A percentile compares a stretch with the other conserved stretches of the same genome.
Evolutionary conservation across 768 basidiomycete species (phyloP).

Genomic region (Symmetrospora coprosmae): DNA sequence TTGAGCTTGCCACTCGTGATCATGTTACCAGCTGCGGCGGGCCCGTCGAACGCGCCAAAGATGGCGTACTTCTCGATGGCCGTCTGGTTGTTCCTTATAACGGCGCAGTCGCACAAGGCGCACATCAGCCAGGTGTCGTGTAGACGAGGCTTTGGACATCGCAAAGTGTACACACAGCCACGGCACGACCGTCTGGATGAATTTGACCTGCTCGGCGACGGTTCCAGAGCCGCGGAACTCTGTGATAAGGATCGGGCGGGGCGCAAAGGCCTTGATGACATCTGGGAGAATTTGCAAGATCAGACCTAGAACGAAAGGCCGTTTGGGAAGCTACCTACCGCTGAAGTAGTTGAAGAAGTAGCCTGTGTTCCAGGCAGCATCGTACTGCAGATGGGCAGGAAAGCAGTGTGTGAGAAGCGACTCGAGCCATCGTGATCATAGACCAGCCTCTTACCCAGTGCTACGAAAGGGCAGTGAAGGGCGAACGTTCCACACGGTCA

Average conservation of each 20-base stretch:
- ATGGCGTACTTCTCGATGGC: constrained; percentile 26
- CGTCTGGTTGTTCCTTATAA: neutral
- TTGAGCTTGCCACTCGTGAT: constrained; percentile 12
- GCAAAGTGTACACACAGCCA: constrained; percentile 8
- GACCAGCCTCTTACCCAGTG: too few relatives aligned
- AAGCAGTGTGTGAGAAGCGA: too few relatives aligned
- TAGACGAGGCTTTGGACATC: too few relatives aligned
- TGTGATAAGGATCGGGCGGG: constrained; percentile 19
- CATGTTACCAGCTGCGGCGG: constrained; percentile 10
- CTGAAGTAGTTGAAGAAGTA: constrained; percentile 21
- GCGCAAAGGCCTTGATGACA: constrained; percentile 6
- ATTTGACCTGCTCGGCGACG: constrained; percentile 14
- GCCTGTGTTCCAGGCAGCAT: constrained; percentile 8
- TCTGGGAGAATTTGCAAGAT: neutral
- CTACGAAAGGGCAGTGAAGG: too few relatives aligned
- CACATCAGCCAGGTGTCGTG: neutral
- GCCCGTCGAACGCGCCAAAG: constrained; percentile 20
- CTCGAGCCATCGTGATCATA: too few relatives aligned
- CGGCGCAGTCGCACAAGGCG: neutral
- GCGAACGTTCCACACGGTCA: neutral
- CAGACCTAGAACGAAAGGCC: neutral
- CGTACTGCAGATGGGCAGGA: constrained; percentile 16
- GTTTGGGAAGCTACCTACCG: neutral
- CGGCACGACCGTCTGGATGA: constrained; percentile 22
- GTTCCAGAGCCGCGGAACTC: constrained; percentile 25